Conservation (phyloP, 139 green algal genomes). For the Coccomyxa sp. region DNA sequence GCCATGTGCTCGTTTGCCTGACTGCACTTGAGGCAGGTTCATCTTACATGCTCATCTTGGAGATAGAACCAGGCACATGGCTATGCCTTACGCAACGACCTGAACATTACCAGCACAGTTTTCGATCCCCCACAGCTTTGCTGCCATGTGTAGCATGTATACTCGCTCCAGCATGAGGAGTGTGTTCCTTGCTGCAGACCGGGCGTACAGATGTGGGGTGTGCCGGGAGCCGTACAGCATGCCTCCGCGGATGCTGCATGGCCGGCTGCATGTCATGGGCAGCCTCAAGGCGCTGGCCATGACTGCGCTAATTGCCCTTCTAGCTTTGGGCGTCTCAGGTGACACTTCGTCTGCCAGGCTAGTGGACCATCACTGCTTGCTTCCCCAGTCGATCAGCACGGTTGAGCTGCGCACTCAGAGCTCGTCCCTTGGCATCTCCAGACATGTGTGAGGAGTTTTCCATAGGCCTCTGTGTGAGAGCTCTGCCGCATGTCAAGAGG, state of each 20-base stretch:
- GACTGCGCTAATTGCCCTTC: conserved; percentile 9
- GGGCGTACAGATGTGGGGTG: conserved; percentile 28
- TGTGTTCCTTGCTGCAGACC: conserved; percentile 21
- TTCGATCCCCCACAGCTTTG: no score
- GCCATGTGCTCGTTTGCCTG: neutral
- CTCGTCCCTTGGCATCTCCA: neutral
- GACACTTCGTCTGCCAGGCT: no score
- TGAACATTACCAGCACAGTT: no score
- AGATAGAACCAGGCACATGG: no score
- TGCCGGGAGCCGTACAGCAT: conserved; percentile 30
- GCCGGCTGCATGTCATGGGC: neutral
- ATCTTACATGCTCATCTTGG: neutral
- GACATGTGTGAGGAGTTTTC: neutral
- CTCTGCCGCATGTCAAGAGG: neutral
- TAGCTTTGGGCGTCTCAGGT: conserved; percentile 1
- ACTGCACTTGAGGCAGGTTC: neutral
- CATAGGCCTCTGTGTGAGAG: neutral
- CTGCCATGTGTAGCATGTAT: neutral
- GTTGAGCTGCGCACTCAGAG: conserved; percentile 23
- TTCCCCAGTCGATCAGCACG: neutral
- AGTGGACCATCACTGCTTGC: no score
- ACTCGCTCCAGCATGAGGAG: neutral
- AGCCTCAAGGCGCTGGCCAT: conserved; percentile 5
- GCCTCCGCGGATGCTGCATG: conserved; percentile 5
- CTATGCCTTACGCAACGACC: no score